Base-by-base conservation (phyloP, 805 yeast genomes). In the Metschnikowia gelsemii region DNA sequence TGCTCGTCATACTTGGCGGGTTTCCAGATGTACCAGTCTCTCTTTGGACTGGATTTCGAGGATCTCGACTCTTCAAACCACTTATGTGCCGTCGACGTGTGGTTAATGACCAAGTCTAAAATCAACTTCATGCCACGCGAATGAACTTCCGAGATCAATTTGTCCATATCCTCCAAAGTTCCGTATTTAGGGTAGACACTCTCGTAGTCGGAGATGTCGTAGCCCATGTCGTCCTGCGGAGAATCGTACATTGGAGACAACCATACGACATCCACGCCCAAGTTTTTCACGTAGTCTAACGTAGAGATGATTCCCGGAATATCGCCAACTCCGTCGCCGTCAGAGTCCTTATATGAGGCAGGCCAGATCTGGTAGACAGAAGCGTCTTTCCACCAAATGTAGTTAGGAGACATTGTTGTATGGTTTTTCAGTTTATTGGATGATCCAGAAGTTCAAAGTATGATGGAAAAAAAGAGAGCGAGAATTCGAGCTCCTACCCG, bases 191-290 rank as follows among this genome's bases (percentile, higher is more conserved):
- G 72, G 57, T 78, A 70, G 28, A 79, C 70, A 18, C 59, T 68
- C 56, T 75, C 70, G 60, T 79, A 79, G 58, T 79, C 72, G 14
- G 75, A 59, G 52, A 79, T 75, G 51, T 79, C 83, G 54, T 78
- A 79, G 3, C 84, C 84, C 82, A 78, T 78, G 55, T 78, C 84
- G 38, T 71, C 75, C 55, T 75, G 78, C 5, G 83, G 83, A 2
- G 80, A 73, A 46, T 74, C 79, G 59, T 68, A 77, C 64, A 75
- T 73, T 17, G 83, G 84, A 19, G 76, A 73, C 40, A 78, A 56
- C 84, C 83, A 79, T 29, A 79, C 61, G 12, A 73, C 71, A 43
- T 75, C 80, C 12, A 66, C 65, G 2, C 80, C 80, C 23, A 78
- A 59, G 17, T 56, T 58, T 53, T 73, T 69, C 56, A 78, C 55